Percentiles rank a stretch among this genome's conserved stretches.
Conservation (phyloP, 2,329 filamentous ascomycete species). For the Zarea fungicola region DNA sequence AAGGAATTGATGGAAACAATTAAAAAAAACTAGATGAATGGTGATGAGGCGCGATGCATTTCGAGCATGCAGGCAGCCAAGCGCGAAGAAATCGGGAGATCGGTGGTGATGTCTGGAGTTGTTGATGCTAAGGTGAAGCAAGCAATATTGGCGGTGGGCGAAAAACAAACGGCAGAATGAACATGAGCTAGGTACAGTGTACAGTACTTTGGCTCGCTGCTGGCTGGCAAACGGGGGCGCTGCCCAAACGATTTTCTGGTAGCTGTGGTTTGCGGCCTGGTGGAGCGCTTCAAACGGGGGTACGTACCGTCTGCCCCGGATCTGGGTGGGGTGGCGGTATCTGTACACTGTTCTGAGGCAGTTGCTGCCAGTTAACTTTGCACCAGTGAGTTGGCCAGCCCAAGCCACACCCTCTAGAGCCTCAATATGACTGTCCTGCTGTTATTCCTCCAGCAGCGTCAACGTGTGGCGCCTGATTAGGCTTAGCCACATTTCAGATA, state of each 20-base stretch:
- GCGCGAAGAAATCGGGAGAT: background rate
- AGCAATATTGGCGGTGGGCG: constrained; percentile 24
- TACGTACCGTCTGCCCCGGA: constrained; percentile 5
- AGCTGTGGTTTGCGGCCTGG: too few species aligned
- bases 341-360: too few species aligned
- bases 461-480: background rate
- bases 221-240: background rate
- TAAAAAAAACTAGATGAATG: constrained; percentile 7
- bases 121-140: constrained; percentile 18
- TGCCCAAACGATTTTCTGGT: too few species aligned
- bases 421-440: background rate
- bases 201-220: too few species aligned
- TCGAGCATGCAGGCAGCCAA: constrained; percentile 6
- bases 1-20: constrained; percentile 9
- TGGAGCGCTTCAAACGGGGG: background rate
- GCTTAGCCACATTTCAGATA: background rate
- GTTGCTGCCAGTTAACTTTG: too few species aligned
- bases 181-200: constrained; percentile 7
- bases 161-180: constrained; percentile 24
- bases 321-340: constrained; percentile 1
- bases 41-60: constrained; percentile 7
- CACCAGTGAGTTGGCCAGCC: too few species aligned
- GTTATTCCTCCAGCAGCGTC: background rate
- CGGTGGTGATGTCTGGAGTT: constrained; percentile 2
- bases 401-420: background rate